Percentiles rank a stretch among this genome's conserved stretches.
phyloP scores from a whole-genome alignment of 2,329 filamentous ascomycete species.

The Fusarium sp. region DNA sequence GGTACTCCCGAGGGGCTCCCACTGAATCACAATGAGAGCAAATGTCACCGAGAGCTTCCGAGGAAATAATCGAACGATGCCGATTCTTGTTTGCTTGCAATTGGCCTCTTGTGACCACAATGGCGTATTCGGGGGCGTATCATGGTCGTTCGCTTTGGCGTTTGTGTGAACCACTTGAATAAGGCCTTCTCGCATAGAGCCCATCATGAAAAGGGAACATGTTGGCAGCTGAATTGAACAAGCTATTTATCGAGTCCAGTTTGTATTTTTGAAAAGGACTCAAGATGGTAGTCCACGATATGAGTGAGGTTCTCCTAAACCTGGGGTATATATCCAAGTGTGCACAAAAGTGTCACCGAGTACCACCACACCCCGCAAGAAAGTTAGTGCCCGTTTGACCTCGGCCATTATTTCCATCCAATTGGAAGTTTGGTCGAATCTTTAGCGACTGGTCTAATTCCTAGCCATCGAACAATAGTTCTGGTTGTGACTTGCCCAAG shows the following conservation, averaged over 20 bases:
- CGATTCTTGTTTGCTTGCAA: not conserved
- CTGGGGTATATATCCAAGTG: not conserved
- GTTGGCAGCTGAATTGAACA: not conserved
- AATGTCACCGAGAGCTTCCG: not conserved
- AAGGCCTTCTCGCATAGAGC: not conserved
- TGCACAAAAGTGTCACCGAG: not conserved
- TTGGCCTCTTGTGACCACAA: not conserved
- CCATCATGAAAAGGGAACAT: not conserved
- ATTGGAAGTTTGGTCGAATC: not conserved
- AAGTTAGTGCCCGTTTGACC: not conserved
- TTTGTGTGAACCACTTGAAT: not conserved
- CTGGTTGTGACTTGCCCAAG: not conserved
- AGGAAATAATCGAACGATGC: not conserved
- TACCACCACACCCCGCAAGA: not conserved
- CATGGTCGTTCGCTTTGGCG: not conserved
- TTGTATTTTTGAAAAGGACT: not conserved
- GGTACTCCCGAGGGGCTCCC: conserved; percentile 15
- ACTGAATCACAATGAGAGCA: conserved; percentile 8
- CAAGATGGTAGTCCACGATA: conserved; percentile 7
- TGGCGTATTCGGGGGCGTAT: not conserved
- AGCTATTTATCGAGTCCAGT: not conserved
- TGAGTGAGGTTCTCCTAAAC: not conserved
- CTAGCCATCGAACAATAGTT: not conserved
- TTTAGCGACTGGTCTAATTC: not conserved
- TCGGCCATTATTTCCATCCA: not conserved